A percentile compares a stretch with the other conserved stretches of the same genome.
phyloP scores from a whole-genome alignment of 345 rosid genomes.

The Kernera saxatilis region DNA sequence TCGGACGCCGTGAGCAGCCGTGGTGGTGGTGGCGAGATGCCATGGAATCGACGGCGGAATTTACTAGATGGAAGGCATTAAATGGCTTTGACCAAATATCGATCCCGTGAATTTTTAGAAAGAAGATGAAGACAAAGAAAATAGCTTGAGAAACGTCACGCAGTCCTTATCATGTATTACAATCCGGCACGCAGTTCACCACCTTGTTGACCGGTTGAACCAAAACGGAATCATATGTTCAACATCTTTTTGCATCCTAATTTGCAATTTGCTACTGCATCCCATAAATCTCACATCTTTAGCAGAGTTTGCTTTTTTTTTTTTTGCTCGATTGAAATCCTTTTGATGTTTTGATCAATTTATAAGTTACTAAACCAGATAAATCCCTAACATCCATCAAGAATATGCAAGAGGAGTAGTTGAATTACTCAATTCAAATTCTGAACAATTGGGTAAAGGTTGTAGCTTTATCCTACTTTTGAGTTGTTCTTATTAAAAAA shows the following conservation, averaged over 20 bases:
- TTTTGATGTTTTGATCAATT: background rate
- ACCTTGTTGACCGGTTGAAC: background rate
- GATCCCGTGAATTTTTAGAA: background rate
- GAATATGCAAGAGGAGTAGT: background rate
- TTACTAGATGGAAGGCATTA: background rate
- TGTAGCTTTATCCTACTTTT: conserved; percentile 10
- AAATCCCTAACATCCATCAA: background rate
- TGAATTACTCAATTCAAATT: background rate
- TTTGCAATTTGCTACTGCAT: background rate
- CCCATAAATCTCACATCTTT: background rate
- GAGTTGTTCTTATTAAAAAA: background rate
- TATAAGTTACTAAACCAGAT: background rate
- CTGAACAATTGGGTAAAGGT: background rate
- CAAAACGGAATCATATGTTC: background rate
- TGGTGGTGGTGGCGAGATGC: conserved; percentile 42
- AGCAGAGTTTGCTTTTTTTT: background rate
- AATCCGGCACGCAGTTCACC: background rate
- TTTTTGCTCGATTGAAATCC: background rate
- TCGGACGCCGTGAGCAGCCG: conserved; percentile 18
- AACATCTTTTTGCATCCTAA: background rate
- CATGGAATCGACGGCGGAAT: conserved; percentile 35
- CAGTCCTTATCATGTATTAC: background rate
- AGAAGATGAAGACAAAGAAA: background rate
- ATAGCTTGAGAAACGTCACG: conserved; percentile 3
- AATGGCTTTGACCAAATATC: conserved; percentile 16